Base-by-base conservation (phyloP, 257 asterid genomes). In the Solanum bulbocastanum region DNA sequence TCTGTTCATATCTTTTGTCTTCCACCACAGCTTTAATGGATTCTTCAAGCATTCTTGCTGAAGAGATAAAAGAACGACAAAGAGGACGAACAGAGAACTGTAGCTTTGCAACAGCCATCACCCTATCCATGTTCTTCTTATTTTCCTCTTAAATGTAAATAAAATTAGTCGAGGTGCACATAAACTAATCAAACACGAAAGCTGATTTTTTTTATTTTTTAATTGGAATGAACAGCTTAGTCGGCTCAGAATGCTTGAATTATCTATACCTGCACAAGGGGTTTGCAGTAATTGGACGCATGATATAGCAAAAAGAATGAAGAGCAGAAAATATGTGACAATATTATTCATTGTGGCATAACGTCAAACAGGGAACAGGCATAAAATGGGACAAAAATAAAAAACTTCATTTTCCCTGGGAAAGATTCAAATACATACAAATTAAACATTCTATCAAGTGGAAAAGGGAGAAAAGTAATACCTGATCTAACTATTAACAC, bases 21-120 rank as follows among this genome's bases (percentile, higher is more conserved):
- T 92, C 92, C 42, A 95, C 92, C 42, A 94, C 96, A 49, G 93
- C 85, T 87, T 68, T 90, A 82, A 95, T 83, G 20, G 94, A 89
- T 87, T 94, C 96, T 89, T 89, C 88, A 71, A 92, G 91, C 85
- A 88, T 60, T 25, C 58, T 68, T 15, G 88, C 87, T 58, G 93
- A 83, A 85, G 91, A 68, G 68, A 87, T 68, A 62, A 85, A 68
- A 81, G 91, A 83, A 49, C 46, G 81, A 23, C 27, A 40, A 22
- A 87, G 30, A 42, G 89, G 75, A 49, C 39, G 33, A 25, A 46
- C 75, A 72, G 71, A 86, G 22, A 49, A 46, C 22, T 22, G 56
- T 30, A 83, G 40, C 79, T 88, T 92, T 39, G 84, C 46, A 49
- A 76, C 49, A 27, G 79, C 25, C n/a, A 39, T n/a, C 37, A 82